Base-by-base conservation (phyloP, 306 rosid genomes). In the Inga laurina region DNA sequence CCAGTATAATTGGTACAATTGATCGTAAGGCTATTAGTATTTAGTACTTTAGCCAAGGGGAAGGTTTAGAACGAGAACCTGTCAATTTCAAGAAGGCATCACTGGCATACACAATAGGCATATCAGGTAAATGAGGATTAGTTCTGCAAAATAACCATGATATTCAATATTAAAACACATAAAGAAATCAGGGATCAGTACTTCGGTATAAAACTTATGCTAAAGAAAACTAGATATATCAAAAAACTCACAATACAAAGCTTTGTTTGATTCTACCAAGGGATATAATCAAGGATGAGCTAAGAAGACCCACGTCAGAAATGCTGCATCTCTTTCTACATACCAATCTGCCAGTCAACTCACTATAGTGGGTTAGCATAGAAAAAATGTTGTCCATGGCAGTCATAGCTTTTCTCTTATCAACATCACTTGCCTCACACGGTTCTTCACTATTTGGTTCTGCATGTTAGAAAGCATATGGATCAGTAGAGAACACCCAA, bases 181-280 rank as follows among this genome's bases (percentile, higher is more conserved):
- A 86, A 81, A 79, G 79, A 77, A 79, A 74, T 87, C 74, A 84
- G 87, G 76, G 66, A 62, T 84, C 86, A 72, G 80, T 56, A 67
- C 56, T 74, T 84, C 4, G 39, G 78, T 75, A 43, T 45, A 64
- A 62, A 85, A 66, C 78, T 37, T 68, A 59, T 12, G 56, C 65
- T 65, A 78, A 87, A 87, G 76, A 76, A 85, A 87, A 79, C 86
- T 87, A 90, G 88, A 87, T 85, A 86, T 88, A 81, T 82, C 82
- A 84, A 95, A 88, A 24, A 93, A 96, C 99, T 96, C 99, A 96
- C 99, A 96, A 92, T 92, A 96, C 98, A 92, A 96, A 96, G 93
- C 99, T 96, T 88, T 96, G 97, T 90, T 94, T 94, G 94, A 96
- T 96, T 96, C 99, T 96, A 94, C 96, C 94, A 92, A 96, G 98